Evolutionary conservation across 2,329 filamentous ascomycete genomes (phyloP), one percentile per base, ranked within the genome.

Genomic region (Stemphylium beticola): DNA sequence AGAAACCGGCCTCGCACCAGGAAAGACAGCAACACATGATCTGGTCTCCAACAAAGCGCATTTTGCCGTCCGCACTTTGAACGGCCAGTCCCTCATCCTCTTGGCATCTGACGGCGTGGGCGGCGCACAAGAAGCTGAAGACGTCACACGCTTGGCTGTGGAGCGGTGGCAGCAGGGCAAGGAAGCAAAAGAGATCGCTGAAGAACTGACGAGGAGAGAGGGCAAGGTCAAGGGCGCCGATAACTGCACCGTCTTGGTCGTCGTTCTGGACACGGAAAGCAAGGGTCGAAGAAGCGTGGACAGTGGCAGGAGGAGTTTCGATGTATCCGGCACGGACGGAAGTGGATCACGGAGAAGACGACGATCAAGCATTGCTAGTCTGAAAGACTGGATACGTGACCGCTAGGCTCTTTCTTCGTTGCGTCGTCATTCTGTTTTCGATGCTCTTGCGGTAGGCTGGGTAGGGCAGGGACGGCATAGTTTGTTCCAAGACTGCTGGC

Each of bases 41-140:
- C 58, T 68, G 1, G 62, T 68, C 2, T 67, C 58, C 2, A 68
- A 63, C 41, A 61, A 67, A 54, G 64, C 64, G 9, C 64, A 68
- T 24, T 68, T 66, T 18, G 39, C 33, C 11, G 53, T 60, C 1
- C 59, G 60, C 11, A 47, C 53, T 8, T 53, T 68, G 3, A 33
- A 57, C 4, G 65, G 65, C 2, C 58, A 66, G 15, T 59, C 51
- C 8, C 32, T 68, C 1, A 39, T 68, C 22, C 61, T 68, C 22
- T 37, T 68, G 2, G 65, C 59, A 8, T 65, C 64, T 1, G 65
- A 68, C 22, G 65, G 65, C 29, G 65, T 68, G 1, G 65, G 65
- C 31, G 57, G 61, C 11, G 55, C 56, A 12, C 45, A 54, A 5
- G 60, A 63, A 4, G 65, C 64, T 12, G 58, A 60, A 37, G 49